Evolutionary conservation across 108 stramenopile genomes (phyloP).

Genomic region (Pseudonitzschia delicatissima): DNA sequence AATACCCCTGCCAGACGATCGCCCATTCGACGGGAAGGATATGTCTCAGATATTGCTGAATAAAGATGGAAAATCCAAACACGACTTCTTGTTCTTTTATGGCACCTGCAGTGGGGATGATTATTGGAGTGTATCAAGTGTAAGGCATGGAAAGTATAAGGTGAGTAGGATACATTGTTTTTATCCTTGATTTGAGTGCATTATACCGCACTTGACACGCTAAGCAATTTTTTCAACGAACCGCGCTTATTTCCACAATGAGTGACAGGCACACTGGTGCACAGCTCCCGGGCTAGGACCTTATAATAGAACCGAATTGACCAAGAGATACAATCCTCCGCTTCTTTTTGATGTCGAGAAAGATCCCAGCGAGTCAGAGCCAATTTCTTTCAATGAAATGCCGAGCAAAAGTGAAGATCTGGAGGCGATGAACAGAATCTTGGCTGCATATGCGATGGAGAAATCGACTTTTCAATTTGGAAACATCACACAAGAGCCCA

Average conservation of each 20-base stretch:
- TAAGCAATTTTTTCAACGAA: not conserved
- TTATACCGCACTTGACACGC: not conserved
- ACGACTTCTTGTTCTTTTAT: slow-evolving; percentile 46
- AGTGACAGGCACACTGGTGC: slow-evolving; percentile 40
- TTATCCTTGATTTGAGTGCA: not conserved
- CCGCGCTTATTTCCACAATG: not conserved
- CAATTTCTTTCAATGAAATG: slow-evolving; percentile 24
- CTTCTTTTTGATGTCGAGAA: slow-evolving; percentile 40
- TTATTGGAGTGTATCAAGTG: slow-evolving; percentile 29
- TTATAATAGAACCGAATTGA: not conserved
- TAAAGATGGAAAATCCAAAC: slow-evolving; percentile 31
- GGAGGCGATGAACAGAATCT: slow-evolving; percentile 26
- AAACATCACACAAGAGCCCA: slow-evolving; percentile 21
- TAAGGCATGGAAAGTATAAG: slow-evolving; percentile 45
- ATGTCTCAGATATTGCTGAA: slow-evolving; percentile 33
- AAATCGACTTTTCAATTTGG: slow-evolving; percentile 38
- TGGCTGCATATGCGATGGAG: slow-evolving; percentile 38
- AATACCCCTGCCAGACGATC: slow-evolving; percentile 33
- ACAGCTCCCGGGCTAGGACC: slow-evolving; percentile 38
- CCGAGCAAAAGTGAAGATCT: slow-evolving; percentile 27
- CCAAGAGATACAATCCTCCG: slow-evolving; percentile 28
- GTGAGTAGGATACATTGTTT: not conserved
- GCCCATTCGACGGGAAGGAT: slow-evolving; percentile 40
- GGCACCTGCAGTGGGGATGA: slow-evolving; percentile 21
- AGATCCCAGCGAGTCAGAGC: slow-evolving; percentile 40